These are phyloP conservation scores for Flaveria trinervia DNA, from an alignment of 129 eudicot genomes.

Conservation along the genomic window DNA sequence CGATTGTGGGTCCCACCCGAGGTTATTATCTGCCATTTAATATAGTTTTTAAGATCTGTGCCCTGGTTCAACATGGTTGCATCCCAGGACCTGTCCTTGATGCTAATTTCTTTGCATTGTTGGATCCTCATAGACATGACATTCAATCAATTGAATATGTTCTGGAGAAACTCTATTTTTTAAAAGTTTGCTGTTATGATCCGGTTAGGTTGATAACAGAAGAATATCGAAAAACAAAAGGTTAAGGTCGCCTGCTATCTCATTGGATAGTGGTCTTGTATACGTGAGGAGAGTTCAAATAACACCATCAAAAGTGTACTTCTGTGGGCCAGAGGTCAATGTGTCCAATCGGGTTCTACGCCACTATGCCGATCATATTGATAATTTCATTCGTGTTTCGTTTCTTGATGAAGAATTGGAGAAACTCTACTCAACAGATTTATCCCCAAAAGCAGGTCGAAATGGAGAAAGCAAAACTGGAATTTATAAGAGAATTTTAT, in stretches of 20 bases:
- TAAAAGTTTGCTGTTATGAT: conserved; percentile 74
- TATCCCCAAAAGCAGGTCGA: conserved; percentile 49
- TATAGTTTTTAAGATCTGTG: conserved; percentile 57
- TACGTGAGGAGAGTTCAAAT: conserved; percentile 80
- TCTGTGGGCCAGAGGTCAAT: conserved; percentile 79
- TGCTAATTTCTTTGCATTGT: conserved; percentile 48
- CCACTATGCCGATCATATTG: conserved; percentile 47
- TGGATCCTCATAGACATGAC: conserved; percentile 53
- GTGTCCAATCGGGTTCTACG: conserved; percentile 78
- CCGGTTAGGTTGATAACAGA: conserved; percentile 65
- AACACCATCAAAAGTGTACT: conserved; percentile 78
- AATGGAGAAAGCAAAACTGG: conserved; percentile 45
- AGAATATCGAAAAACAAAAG: conserved; percentile 43
- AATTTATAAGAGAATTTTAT: conserved; percentile 57
- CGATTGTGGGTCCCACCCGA: conserved; percentile 56
- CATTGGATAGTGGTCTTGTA: conserved; percentile 66
- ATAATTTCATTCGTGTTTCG: conserved; percentile 77
- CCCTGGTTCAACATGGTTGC: conserved; percentile 81
- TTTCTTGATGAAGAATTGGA: conserved; percentile 80
- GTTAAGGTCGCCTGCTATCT: conserved; percentile 47
- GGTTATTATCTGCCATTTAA: conserved; percentile 52
- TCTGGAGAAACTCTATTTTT: conserved; percentile 56
- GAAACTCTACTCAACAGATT: conserved; percentile 66
- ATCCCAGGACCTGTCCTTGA: conserved; percentile 71
- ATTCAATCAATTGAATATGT: conserved; percentile 53